phyloP scores from a whole-genome alignment of 2,329 filamentous ascomycete genomes.

The Hirsutella rhossiliensis region DNA sequence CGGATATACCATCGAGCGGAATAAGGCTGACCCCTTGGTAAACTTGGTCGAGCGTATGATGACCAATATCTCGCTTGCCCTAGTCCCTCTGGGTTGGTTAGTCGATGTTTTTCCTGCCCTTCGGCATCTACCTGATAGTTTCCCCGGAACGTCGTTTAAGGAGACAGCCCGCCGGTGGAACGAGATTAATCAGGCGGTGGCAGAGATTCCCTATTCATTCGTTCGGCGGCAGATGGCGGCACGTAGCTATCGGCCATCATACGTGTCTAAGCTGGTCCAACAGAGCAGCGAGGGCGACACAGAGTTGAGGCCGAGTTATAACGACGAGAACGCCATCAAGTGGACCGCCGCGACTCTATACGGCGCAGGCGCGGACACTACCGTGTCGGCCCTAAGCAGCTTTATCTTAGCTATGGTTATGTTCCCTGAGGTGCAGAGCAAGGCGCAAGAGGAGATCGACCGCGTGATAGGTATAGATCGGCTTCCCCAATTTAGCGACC shows the following conservation, averaged over 20 bases:
- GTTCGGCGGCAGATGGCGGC: neutral
- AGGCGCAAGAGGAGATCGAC: conserved; percentile 28
- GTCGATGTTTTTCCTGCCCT: conserved; percentile 19
- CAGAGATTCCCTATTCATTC: neutral
- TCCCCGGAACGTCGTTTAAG: conserved; percentile 18
- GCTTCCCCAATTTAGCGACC: conserved; percentile 29
- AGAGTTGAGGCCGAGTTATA: too few relatives aligned
- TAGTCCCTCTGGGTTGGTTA: conserved; percentile 17
- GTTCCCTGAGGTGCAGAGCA: conserved; percentile 27
- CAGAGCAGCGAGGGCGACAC: neutral
- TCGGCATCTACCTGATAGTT: conserved; percentile 13
- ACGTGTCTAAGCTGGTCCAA: neutral
- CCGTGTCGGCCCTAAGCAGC: neutral
- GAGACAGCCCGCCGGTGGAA: conserved; percentile 8
- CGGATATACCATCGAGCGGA: conserved; percentile 18
- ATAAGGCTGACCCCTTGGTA: conserved; percentile 18
- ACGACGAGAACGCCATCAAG: conserved; percentile 1
- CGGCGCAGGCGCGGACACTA: conserved; percentile 7
- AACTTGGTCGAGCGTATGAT: conserved; percentile 16
- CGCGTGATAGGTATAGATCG: conserved; percentile 26
- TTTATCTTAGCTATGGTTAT: conserved; percentile 35
- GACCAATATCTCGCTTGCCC: conserved; percentile 13
- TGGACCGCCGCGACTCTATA: conserved; percentile 1
- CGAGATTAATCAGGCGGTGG: neutral
- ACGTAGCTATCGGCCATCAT: neutral